phyloP scores from a whole-genome alignment of 139 green algal genomes.

The Chlorokybus atmophyticus region DNA sequence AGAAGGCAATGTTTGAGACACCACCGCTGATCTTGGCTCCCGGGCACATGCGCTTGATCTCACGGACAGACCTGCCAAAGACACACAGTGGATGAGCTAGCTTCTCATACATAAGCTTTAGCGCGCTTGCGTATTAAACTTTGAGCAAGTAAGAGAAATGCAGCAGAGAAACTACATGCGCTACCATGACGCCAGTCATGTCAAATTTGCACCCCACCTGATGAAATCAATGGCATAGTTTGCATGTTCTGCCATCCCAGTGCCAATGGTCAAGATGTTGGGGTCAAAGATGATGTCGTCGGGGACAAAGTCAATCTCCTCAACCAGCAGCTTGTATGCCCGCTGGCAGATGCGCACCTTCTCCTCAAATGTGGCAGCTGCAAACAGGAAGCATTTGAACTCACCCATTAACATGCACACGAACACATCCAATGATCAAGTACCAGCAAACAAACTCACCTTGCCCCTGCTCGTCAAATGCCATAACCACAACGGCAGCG shows the following conservation, averaged over 20 bases:
- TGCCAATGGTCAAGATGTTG: conserved; percentile 97
- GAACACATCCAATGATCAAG: no score
- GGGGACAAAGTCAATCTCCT: conserved; percentile 84
- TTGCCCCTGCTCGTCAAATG: conserved; percentile 90
- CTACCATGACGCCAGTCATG: background rate
- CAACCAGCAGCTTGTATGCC: conserved; percentile 87
- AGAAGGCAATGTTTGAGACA: conserved; percentile 97
- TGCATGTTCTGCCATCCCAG: conserved; percentile 92
- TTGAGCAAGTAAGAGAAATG: no score
- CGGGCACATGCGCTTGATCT: conserved; percentile 91
- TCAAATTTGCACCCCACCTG: conserved; percentile 6
- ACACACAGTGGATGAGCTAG: no score
- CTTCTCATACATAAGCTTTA: no score
- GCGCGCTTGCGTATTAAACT: no score
- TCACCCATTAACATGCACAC: no score
- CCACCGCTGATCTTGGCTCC: conserved; percentile 88
- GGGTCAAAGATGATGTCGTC: conserved; percentile 98
- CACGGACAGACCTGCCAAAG: no score
- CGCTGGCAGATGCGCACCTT: conserved; percentile 82
- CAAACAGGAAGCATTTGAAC: no score
- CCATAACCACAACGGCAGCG: conserved; percentile 94
- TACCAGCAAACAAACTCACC: conserved; percentile 20
- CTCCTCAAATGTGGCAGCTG: conserved; percentile 32
- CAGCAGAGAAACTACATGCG: background rate
- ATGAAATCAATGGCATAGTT: conserved; percentile 99